phyloP scores from a whole-genome alignment of 441 rosid genomes.

The Omphalea diandra region DNA sequence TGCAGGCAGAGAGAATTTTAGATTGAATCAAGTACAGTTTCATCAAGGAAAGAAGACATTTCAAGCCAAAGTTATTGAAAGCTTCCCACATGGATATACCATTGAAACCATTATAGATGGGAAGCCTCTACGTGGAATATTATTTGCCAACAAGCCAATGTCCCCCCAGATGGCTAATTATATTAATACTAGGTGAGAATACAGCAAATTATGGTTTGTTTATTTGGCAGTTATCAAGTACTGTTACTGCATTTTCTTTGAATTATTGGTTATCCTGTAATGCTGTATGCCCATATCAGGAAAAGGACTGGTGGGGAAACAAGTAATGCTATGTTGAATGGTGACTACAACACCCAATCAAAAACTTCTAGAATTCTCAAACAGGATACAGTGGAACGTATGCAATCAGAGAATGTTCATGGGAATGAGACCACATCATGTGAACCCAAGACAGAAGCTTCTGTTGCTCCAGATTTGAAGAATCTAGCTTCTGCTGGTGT shows the following conservation, averaged over 20 bases:
- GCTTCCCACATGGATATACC: slow-evolving; percentile 67
- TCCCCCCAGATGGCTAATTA: too few relatives aligned
- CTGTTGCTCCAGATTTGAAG: slow-evolving; percentile 37
- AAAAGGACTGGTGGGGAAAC: slow-evolving; percentile 58
- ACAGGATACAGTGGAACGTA: slow-evolving; percentile 34
- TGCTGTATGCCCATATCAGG: slow-evolving; percentile 37
- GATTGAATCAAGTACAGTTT: slow-evolving; percentile 36
- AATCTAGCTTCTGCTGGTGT: slow-evolving; percentile 32
- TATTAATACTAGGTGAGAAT: slow-evolving; percentile 57
- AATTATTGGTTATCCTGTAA: slow-evolving; percentile 22
- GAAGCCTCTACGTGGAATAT: slow-evolving; percentile 78
- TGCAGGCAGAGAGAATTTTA: slow-evolving; percentile 51
- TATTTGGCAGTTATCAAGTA: slow-evolving; percentile 11
- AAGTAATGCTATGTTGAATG: slow-evolving; percentile 39
- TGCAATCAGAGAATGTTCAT: slow-evolving; percentile 37
- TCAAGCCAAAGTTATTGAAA: slow-evolving; percentile 83
- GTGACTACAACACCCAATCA: slow-evolving; percentile 45
- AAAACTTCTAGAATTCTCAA: slow-evolving; percentile 37
- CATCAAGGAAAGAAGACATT: slow-evolving; percentile 72
- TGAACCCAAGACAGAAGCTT: slow-evolving; percentile 36
- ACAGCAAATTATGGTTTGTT: slow-evolving; percentile 6
- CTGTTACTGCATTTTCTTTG: slow-evolving; percentile 1
- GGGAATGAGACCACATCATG: slow-evolving; percentile 37
- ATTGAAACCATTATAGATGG: slow-evolving; percentile 90
- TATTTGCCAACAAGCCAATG: slow-evolving; percentile 68